Percentiles rank a stretch among this genome's conserved stretches.
Conservation (phyloP, 2,329 filamentous ascomycete species). For the Neofusicoccum umdonicola region DNA sequence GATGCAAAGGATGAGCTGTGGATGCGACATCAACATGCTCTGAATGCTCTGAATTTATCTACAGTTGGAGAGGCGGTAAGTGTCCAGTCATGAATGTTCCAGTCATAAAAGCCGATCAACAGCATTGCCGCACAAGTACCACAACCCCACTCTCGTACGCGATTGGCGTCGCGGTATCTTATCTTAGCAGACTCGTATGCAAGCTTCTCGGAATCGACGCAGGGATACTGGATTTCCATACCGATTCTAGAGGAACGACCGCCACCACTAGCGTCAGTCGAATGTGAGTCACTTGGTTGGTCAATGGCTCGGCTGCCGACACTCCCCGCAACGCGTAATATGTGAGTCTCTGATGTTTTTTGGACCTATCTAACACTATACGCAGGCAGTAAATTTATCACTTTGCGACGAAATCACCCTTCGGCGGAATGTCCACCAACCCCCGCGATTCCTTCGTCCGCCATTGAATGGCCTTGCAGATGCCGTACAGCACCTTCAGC, state of each 20-base stretch:
- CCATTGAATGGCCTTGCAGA: conserved; percentile 51
- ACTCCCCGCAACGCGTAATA: too few species aligned
- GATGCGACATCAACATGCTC: too few species aligned
- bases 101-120: not conserved
- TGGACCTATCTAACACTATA: too few species aligned
- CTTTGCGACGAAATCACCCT: conserved; percentile 19
- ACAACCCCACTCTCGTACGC: not conserved
- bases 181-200: not conserved
- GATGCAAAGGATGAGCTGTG: not conserved
- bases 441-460: conserved; percentile 47
- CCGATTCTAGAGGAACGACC: not conserved
- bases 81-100: not conserved
- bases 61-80: too few species aligned
- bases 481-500: conserved; percentile 48
- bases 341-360: not conserved
- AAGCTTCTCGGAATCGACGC: not conserved
- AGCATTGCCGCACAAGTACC: not conserved
- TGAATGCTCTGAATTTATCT: too few species aligned
- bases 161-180: not conserved
- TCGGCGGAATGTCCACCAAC: conserved; percentile 30
- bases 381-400: not conserved
- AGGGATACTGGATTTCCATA: not conserved
- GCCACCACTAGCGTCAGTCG: not conserved
- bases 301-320: not conserved
- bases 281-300: not conserved